phyloP scores from a whole-genome alignment of 1,284 basidiomycete species.

The Trichosporon sp. region DNA sequence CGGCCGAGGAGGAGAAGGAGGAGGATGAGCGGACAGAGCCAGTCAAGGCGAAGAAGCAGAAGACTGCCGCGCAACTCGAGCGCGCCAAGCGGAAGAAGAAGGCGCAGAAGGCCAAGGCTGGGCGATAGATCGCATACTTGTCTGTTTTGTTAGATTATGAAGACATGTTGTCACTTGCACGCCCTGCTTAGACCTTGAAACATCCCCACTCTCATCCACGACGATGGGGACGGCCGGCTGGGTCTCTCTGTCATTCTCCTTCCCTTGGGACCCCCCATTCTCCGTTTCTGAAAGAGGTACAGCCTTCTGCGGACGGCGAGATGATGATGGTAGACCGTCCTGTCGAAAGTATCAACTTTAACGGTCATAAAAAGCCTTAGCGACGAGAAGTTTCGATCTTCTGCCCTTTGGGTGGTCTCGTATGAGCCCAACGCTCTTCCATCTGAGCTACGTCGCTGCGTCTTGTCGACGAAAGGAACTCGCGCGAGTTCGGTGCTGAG shows the following conservation, averaged over 20 bases:
- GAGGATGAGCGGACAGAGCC: background rate
- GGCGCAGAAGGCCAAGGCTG: conserved; percentile 37
- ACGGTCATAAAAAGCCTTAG: background rate
- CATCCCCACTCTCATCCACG: too few relatives aligned
- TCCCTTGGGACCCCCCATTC: too few relatives aligned
- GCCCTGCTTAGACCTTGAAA: too few relatives aligned
- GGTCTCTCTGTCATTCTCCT: too few relatives aligned
- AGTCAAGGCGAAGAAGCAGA: conserved; percentile 13
- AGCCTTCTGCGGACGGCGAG: too few relatives aligned
- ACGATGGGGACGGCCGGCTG: too few relatives aligned
- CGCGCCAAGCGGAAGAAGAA: conserved; percentile 49
- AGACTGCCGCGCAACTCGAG: conserved; percentile 49
- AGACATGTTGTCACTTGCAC: too few relatives aligned
- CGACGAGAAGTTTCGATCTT: conserved; percentile 21
- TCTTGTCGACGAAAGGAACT: background rate
- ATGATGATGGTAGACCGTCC: too few relatives aligned
- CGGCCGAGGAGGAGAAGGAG: background rate
- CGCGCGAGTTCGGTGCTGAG: background rate
- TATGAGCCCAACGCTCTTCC: conserved; percentile 20
- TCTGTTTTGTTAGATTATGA: background rate
- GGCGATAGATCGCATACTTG: conserved; percentile 15
- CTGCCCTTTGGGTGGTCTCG: conserved; percentile 16
- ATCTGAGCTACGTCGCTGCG: conserved; percentile 18
- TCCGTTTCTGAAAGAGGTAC: too few relatives aligned
- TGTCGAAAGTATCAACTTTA: background rate